These are phyloP conservation scores for Ilex paraguariensis DNA, from an alignment of 305 asterid species.

Conservation along the genomic window DNA sequence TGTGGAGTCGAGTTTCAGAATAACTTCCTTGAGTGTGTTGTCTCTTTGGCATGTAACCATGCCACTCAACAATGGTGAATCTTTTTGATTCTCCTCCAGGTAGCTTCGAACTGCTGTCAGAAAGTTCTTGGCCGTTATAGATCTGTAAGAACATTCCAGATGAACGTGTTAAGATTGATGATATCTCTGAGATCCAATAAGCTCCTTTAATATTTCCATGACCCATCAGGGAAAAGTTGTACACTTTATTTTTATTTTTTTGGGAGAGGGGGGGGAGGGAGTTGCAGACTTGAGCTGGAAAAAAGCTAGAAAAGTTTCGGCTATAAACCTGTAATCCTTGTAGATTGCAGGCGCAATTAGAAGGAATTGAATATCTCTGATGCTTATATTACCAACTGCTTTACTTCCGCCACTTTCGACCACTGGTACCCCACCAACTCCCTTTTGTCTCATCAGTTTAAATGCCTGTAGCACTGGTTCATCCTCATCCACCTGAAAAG, in stretches of 20 bases:
- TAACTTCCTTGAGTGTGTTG: slow-evolving; percentile 66
- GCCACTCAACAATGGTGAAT: slow-evolving; percentile 37
- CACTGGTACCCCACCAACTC: slow-evolving; percentile 91
- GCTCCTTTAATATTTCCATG: no score
- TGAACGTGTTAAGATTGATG: no score
- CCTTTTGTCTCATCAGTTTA: slow-evolving; percentile 80
- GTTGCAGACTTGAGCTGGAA: not conserved
- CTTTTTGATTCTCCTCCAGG: slow-evolving; percentile 36
- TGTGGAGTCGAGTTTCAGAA: slow-evolving; percentile 57
- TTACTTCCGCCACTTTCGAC: slow-evolving; percentile 62
- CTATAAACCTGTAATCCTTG: slow-evolving; percentile 68
- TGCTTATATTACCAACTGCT: slow-evolving; percentile 95
- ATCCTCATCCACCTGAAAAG: slow-evolving; percentile 67
- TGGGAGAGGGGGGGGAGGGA: not conserved
- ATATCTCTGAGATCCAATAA: no score
- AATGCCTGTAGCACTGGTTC: slow-evolving; percentile 98
- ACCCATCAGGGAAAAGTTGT: no score
- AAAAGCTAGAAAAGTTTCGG: not conserved
- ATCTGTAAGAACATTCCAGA: slow-evolving; percentile 39
- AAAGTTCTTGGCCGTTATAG: slow-evolving; percentile 86
- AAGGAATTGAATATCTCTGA: slow-evolving; percentile 93
- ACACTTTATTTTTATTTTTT: no score
- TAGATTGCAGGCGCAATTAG: slow-evolving; percentile 89
- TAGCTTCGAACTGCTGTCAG: slow-evolving; percentile 61
- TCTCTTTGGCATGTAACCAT: slow-evolving; percentile 69